A percentile compares a stretch with the other conserved stretches of the same genome.
These are phyloP conservation scores for Stipa capillata DNA, from an alignment of 176 grass and related monocot genomes.

Conservation along the genomic window DNA sequence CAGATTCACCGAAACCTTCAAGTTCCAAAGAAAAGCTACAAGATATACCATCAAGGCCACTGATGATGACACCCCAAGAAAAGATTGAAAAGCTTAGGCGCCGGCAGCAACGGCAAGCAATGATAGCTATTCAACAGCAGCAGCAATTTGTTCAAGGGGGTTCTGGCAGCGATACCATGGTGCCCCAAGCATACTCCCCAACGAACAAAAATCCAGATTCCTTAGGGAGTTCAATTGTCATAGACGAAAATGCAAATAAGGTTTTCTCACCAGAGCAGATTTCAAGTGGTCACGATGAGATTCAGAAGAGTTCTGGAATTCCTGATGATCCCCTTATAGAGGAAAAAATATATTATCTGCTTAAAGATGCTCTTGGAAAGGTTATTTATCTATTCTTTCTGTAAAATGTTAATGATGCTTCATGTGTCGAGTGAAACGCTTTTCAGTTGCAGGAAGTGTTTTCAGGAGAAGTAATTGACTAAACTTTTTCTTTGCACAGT, in stretches of 20 bases:
- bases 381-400: constrained; percentile 22
- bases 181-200: constrained; percentile 31
- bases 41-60: constrained; percentile 33
- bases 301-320: constrained; percentile 31
- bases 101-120: constrained; percentile 62
- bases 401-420: constrained; percentile 6
- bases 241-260: constrained; percentile 31
- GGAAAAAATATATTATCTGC: constrained; percentile 58
- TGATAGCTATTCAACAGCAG: constrained; percentile 68
- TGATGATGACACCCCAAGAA: constrained; percentile 71
- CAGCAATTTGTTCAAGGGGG: constrained; percentile 48
- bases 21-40: constrained; percentile 28
- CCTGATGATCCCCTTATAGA: constrained; percentile 50
- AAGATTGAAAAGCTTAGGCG: constrained; percentile 85
- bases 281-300: constrained; percentile 17
- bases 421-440: not conserved
- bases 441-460: not conserved
- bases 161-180: constrained; percentile 30
- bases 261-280: constrained; percentile 38
- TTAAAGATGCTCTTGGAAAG: constrained; percentile 67
- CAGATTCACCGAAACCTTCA: constrained; percentile 28
- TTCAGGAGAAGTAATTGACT: constrained; percentile 4
- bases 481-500: constrained; percentile 37
- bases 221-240: constrained; percentile 23
- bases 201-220: constrained; percentile 46